Percentiles rank a stretch among this genome's conserved stretches.
Evolutionary conservation across 495 filamentous ascomycete species (phyloP).

Genomic region (Antarctomyces pellizariae): DNA sequence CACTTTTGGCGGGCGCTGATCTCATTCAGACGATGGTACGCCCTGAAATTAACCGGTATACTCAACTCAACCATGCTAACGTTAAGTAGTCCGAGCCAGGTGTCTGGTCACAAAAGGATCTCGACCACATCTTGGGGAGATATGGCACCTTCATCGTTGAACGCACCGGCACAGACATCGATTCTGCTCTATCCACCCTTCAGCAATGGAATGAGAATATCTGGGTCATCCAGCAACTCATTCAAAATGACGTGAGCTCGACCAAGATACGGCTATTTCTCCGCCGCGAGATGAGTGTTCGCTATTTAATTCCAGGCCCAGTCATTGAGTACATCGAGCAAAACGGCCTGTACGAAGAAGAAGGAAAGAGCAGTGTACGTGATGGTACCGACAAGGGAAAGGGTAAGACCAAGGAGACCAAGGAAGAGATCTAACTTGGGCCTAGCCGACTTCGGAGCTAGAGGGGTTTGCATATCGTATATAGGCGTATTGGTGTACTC

Average conservation of each 20-base stretch:
- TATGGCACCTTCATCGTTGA: constrained; percentile 83
- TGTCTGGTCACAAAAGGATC: constrained; percentile 63
- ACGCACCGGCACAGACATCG: constrained; percentile 70
- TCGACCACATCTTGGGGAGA: constrained; percentile 66
- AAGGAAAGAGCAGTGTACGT: constrained; percentile 13
- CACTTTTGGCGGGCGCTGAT: constrained; percentile 61
- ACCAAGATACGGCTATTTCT: constrained; percentile 77
- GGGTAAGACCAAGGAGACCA: constrained; percentile 14
- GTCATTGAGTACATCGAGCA: constrained; percentile 64
- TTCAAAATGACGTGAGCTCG: constrained; percentile 74
- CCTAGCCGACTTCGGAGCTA: too few relatives aligned
- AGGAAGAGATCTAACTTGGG: too few relatives aligned
- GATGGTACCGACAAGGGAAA: constrained; percentile 13
- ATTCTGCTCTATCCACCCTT: constrained; percentile 53
- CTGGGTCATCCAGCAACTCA: constrained; percentile 67
- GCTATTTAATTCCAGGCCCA: constrained; percentile 34
- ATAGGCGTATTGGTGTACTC: too few relatives aligned
- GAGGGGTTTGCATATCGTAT: too few relatives aligned
- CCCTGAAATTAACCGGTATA: constrained; percentile 15
- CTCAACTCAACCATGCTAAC: background rate
- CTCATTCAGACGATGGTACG: constrained; percentile 70
- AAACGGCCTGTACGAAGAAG: constrained; percentile 49
- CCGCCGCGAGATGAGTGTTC: constrained; percentile 47
- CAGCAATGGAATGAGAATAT: constrained; percentile 52
- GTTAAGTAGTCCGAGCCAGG: constrained; percentile 18